Percentiles rank a stretch among this genome's conserved stretches.
phyloP scores from a whole-genome alignment of 1,284 basidiomycete genomes.

The Apiotrichum laibachii region DNA sequence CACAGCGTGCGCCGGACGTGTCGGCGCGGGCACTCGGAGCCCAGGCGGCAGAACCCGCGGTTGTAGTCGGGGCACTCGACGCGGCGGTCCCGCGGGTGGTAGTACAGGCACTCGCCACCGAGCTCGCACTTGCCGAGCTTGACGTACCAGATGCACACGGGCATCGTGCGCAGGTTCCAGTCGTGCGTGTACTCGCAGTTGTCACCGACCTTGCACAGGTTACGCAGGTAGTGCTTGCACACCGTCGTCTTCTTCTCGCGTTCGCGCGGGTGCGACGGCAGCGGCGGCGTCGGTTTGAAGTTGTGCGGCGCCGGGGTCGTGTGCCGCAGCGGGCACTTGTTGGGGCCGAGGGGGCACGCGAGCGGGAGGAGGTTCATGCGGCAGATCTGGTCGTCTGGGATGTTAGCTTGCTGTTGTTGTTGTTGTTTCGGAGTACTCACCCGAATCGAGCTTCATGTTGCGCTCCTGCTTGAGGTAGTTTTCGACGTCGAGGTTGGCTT shows the following conservation, averaged over 20 bases:
- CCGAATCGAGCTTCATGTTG: constrained; percentile 87
- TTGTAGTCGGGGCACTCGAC: constrained; percentile 95
- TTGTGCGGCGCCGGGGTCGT: constrained; percentile 79
- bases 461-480: constrained; percentile 77
- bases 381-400: constrained; percentile 84
- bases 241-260: constrained; percentile 85
- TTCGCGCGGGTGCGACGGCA: constrained; percentile 71
- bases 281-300: constrained; percentile 77
- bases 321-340: constrained; percentile 85
- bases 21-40: constrained; percentile 84
- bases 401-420: constrained; percentile 11
- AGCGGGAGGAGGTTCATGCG: constrained; percentile 70
- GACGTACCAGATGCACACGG: constrained; percentile 99
- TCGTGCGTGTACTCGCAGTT: constrained; percentile 99
- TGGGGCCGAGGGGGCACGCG: constrained; percentile 81
- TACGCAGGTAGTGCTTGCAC: constrained; percentile 99
- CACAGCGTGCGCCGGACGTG: constrained; percentile 90
- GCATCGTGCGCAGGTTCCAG: constrained; percentile 96
- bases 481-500: constrained; percentile 85
- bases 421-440: constrained; percentile 53
- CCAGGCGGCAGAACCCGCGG: constrained; percentile 89
- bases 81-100: constrained; percentile 82
- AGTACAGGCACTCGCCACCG: constrained; percentile 96
- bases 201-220: constrained; percentile 97
- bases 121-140: constrained; percentile 98